Conservation (phyloP, 73 alveolate genomes). For the Tetrahymena elliotti region DNA sequence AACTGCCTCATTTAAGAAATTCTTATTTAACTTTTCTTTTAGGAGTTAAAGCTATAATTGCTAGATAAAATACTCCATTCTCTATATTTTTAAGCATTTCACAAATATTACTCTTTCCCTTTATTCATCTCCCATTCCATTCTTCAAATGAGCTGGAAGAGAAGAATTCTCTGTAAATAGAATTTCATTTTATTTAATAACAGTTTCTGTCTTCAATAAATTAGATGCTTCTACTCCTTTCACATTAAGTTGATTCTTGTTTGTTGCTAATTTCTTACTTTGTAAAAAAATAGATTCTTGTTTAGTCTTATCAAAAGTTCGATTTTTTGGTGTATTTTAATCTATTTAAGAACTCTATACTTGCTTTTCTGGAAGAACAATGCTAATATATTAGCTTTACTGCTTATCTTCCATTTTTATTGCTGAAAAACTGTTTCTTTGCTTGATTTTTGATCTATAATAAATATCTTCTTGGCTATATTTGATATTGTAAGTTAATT, state of each 20-base stretch:
- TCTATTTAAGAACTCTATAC: background rate
- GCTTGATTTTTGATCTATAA: background rate
- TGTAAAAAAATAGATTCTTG: background rate
- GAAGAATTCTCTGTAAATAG: background rate
- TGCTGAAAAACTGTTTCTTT: no score
- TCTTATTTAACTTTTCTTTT: background rate
- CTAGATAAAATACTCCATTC: background rate
- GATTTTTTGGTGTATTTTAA: no score
- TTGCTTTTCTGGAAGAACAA: background rate
- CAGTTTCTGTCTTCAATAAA: background rate
- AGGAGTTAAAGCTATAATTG: background rate
- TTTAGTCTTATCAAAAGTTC: background rate
- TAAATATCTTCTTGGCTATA: background rate
- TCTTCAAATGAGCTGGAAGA: background rate
- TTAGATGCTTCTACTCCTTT: background rate
- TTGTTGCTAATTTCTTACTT: background rate
- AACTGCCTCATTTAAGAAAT: background rate
- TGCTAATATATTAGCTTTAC: background rate
- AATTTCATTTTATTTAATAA: background rate
- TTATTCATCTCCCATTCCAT: background rate
- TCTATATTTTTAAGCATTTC: background rate
- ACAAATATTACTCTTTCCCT: background rate
- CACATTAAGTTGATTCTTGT: background rate
- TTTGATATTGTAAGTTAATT: background rate
- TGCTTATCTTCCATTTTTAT: background rate